A percentile compares a stretch with the other conserved stretches of the same genome.
These are phyloP conservation scores for Lactarius indigo DNA, from an alignment of 768 basidiomycete species.

Conservation along the genomic window DNA sequence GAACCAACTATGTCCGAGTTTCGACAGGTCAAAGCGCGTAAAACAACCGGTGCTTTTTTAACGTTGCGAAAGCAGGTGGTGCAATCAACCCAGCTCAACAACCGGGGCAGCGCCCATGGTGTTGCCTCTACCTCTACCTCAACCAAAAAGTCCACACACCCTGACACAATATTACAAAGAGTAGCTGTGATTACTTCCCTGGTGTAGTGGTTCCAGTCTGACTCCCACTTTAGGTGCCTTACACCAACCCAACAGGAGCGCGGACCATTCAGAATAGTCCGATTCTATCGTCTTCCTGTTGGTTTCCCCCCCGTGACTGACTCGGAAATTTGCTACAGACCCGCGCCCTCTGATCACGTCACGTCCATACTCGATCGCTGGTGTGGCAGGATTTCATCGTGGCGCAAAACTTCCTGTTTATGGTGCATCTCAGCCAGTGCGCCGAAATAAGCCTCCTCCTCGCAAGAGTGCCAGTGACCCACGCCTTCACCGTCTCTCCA, in stretches of 20 bases:
- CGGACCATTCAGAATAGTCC: not conserved
- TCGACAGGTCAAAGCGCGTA: constrained; percentile 9
- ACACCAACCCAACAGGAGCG: not conserved
- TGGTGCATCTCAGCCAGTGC: not conserved
- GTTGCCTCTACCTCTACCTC: not conserved
- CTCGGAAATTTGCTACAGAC: not conserved
- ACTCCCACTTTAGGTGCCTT: constrained; percentile 1
- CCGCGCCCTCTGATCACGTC: constrained; percentile 12
- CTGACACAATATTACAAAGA: not conserved
- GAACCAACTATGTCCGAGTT: constrained; percentile 1
- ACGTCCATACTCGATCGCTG: constrained; percentile 9
- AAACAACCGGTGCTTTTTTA: not conserved
- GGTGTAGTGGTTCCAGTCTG: not conserved
- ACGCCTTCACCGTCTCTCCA: not conserved
- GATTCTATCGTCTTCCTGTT: not conserved
- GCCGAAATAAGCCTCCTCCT: constrained; percentile 9
- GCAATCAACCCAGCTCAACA: not conserved
- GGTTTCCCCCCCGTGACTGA: not conserved
- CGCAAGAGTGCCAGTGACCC: constrained; percentile 7
- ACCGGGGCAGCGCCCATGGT: not conserved
- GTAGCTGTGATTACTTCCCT: not conserved
- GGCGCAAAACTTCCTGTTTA: not conserved
- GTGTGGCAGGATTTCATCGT: constrained; percentile 20
- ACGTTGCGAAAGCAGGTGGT: constrained; percentile 12
- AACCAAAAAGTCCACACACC: not conserved